Evolutionary conservation across 495 filamentous ascomycete species (phyloP), one percentile per base, ranked within the genome.

Genomic region (Cryomyces minteri): DNA sequence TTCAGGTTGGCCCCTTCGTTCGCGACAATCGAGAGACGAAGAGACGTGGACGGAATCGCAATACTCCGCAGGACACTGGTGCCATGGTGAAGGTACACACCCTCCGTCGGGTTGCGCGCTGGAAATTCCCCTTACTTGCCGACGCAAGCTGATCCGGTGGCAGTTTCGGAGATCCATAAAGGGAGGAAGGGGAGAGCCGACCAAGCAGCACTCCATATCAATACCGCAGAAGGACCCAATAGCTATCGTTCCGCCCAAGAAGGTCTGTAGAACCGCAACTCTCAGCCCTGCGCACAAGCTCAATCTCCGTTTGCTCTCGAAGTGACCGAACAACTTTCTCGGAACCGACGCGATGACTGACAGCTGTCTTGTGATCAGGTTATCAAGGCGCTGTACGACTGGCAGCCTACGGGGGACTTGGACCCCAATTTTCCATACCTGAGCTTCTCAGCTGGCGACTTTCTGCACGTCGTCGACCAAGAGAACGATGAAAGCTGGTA

Each of bases 401-500:
- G 95, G 64, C 67, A 78, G 51, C 82, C 84, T 41, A 70, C 79
- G 55, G 76, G 71, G 32, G 63, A 72, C 32, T 47, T 54, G 31
- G 44, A 51, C 41, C 57, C 58, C 10, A 62, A 66, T 43, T 60
- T 57, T 11, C 79, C 88, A 58, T 85, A 95, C 66, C 70, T 98
- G 53, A 78, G 78, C 51, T 98, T 98, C 63, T 79, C 77, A 53
- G 81, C 84, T 55, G 90, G 90, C 53, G 90, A 98, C 59, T 98
- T 96, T 64, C 93, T 98, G 62, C 88, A 96, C 67, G 92, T 98
- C 45, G 88, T 96, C 62, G 87, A 84, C 57, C 81, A 88, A 56
- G 90, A 96, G 66, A 79, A 95, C 69, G 88, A 96, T 59, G 62
- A 62, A 14, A 84, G 93, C 60, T 98, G 90, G 90, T 98, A 96